phyloP scores from a whole-genome alignment of 768 basidiomycete species.

The Xanthoconium stramineum region DNA sequence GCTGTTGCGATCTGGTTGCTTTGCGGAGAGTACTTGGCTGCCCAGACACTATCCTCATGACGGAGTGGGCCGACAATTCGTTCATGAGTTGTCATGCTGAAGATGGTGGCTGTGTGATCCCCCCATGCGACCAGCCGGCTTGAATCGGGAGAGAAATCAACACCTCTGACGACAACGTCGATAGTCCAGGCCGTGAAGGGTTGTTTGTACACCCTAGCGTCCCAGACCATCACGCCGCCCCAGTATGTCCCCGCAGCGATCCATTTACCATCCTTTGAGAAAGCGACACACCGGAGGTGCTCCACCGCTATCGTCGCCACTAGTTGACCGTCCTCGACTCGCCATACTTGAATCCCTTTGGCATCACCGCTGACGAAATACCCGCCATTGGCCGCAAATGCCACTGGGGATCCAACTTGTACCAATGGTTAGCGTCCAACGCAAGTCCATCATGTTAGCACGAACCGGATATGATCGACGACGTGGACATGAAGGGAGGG shows the following conservation, averaged over 20 bases:
- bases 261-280: neutral
- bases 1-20: neutral
- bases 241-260: neutral
- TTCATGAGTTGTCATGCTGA: neutral
- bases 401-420: neutral
- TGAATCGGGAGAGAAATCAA: neutral
- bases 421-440: neutral
- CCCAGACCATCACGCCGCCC: neutral
- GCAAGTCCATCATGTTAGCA: neutral
- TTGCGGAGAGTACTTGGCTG: neutral
- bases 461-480: neutral
- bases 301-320: neutral
- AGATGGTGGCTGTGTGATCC: neutral
- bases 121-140: neutral
- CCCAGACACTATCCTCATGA: neutral
- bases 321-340: neutral
- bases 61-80: neutral
- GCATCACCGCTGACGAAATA: neutral
- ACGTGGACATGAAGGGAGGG: neutral
- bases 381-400: neutral
- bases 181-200: neutral
- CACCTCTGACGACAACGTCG: neutral
- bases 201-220: neutral
- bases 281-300: neutral
- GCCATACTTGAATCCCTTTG: neutral